These are phyloP conservation scores for Rhizomucor miehei DNA, from an alignment of 371 early-diverging fungal genomes.

Conservation along the genomic window DNA sequence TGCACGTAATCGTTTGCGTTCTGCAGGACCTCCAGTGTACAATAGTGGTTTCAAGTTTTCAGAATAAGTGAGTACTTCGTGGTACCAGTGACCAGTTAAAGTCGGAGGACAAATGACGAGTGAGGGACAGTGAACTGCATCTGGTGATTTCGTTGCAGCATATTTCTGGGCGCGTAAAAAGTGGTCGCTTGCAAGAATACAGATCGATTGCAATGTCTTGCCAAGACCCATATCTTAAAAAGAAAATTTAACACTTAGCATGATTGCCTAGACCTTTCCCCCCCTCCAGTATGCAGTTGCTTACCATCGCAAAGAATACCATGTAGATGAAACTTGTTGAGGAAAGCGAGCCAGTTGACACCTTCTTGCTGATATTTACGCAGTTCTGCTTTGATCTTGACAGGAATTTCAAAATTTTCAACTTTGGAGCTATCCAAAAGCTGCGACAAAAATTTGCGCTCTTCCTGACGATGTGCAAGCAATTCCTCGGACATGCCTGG, in stretches of 20 bases:
- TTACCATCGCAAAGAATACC: constrained; percentile 97
- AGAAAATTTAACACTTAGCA: neutral
- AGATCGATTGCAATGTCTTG: constrained; percentile 98
- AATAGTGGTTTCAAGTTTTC: constrained; percentile 76
- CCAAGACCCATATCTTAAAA: constrained; percentile 94
- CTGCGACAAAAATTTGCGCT: constrained; percentile 90
- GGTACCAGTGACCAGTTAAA: constrained; percentile 97
- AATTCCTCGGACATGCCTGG: constrained; percentile 81
- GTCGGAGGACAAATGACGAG: constrained; percentile 98
- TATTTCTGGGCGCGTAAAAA: constrained; percentile 60
- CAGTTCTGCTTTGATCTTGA: constrained; percentile 89
- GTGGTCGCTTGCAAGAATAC: constrained; percentile 92
- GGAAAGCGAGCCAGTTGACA: constrained; percentile 97
- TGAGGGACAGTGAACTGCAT: constrained; percentile 70
- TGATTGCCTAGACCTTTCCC: no score
- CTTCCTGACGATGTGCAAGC: constrained; percentile 75
- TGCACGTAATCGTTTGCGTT: constrained; percentile 66
- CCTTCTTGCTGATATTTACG: constrained; percentile 97
- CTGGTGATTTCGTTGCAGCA: constrained; percentile 62
- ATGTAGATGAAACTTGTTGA: constrained; percentile 93
- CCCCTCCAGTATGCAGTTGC: no score
- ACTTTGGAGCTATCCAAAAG: constrained; percentile 86
- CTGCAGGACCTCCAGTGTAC: constrained; percentile 82
- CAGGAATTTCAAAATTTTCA: constrained; percentile 84
- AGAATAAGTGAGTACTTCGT: constrained; percentile 89